These are phyloP conservation scores for Cucurbita ficifolia DNA, from an alignment of 306 rosid species.

Conservation along the genomic window DNA sequence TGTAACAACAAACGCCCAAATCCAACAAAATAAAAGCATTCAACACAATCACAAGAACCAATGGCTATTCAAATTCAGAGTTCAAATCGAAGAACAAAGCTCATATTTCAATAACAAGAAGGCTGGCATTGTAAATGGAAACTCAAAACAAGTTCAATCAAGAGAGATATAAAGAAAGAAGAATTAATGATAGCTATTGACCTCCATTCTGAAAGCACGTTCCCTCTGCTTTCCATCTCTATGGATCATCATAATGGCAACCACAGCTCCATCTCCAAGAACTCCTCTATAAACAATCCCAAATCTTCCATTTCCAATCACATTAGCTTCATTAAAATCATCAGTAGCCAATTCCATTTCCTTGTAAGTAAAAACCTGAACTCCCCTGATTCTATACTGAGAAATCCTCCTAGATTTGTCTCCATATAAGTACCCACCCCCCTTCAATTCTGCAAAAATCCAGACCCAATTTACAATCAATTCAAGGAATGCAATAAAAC, in stretches of 20 bases:
- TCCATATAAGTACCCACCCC: slow-evolving; percentile 70
- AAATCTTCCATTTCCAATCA: slow-evolving; percentile 47
- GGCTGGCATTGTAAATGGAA: not conserved
- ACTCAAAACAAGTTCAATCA: not conserved
- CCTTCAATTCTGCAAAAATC: slow-evolving; percentile 45
- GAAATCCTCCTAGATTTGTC: slow-evolving; percentile 36
- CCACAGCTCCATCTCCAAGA: slow-evolving; percentile 62
- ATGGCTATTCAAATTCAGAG: too few species aligned
- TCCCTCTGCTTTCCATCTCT: slow-evolving; percentile 77
- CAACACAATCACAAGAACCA: not conserved
- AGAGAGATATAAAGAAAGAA: not conserved
- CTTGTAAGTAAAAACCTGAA: slow-evolving; percentile 75
- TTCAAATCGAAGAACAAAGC: not conserved
- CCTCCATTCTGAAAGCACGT: slow-evolving; percentile 96
- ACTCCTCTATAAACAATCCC: slow-evolving; percentile 67
- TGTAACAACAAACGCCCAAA: too few species aligned
- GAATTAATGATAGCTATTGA: slow-evolving; percentile 32
- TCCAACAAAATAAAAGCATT: not conserved
- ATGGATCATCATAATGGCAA: slow-evolving; percentile 57
- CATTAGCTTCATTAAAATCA: slow-evolving; percentile 46
- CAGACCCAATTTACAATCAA: not conserved
- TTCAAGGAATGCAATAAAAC: not conserved
- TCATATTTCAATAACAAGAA: not conserved
- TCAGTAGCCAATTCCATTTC: slow-evolving; percentile 70
- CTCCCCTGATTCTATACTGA: slow-evolving; percentile 34